phyloP scores from a whole-genome alignment of 1,284 basidiomycete species.

The Peniophora sp. region DNA sequence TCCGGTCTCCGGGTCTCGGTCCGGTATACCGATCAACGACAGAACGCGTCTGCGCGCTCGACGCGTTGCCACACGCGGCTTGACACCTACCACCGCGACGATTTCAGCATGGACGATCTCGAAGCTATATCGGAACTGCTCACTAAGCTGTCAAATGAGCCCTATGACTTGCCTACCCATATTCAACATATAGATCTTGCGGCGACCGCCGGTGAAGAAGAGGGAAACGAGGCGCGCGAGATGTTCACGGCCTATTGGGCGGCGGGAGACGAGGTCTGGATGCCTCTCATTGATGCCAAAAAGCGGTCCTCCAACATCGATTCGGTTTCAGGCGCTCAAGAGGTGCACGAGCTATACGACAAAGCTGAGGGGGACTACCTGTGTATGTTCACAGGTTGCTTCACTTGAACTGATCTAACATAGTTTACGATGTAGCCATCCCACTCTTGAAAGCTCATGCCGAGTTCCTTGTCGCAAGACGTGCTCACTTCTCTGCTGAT shows the following conservation, averaged over 20 bases:
- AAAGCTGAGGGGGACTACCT: slow-evolving; percentile 75
- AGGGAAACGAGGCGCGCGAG: slow-evolving; percentile 53
- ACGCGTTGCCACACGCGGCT: neutral
- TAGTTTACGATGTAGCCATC: slow-evolving; percentile 43
- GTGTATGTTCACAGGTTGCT: slow-evolving; percentile 42
- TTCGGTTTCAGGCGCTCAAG: slow-evolving; percentile 40
- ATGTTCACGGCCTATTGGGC: slow-evolving; percentile 58
- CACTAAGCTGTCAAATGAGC: slow-evolving; percentile 45
- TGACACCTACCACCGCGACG: neutral
- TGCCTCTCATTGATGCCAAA: slow-evolving; percentile 52
- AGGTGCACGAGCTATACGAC: slow-evolving; percentile 56
- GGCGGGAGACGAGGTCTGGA: slow-evolving; percentile 61
- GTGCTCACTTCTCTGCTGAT: slow-evolving; percentile 39
- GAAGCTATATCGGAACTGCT: slow-evolving; percentile 56
- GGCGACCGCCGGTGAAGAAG: slow-evolving; percentile 43
- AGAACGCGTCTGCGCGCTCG: too few relatives aligned
- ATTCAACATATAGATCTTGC: slow-evolving; percentile 56
- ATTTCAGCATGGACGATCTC: slow-evolving; percentile 22
- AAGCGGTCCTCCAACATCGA: slow-evolving; percentile 37
- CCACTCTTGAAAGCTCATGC: slow-evolving; percentile 64
- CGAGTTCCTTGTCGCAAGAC: slow-evolving; percentile 54
- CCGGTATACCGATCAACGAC: too few relatives aligned
- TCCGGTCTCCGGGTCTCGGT: too few relatives aligned
- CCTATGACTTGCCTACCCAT: slow-evolving; percentile 56
- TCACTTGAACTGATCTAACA: too few relatives aligned